Evolutionary conservation across 2,329 filamentous ascomycete species (phyloP), one percentile per base, ranked within the genome.

Genomic region (Alternaria angustiovoidea): DNA sequence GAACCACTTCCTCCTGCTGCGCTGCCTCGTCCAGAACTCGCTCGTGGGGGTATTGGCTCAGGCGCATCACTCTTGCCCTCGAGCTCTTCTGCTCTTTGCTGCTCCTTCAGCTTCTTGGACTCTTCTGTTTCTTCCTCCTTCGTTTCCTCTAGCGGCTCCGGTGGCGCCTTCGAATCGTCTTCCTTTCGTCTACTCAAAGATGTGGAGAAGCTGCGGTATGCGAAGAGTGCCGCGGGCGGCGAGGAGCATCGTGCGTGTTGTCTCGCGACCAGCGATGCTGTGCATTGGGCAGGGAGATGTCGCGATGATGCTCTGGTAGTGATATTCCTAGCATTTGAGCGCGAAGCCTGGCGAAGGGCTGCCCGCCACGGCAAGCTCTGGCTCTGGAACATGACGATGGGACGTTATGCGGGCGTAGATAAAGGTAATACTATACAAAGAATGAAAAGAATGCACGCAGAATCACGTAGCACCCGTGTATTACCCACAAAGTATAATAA

Each of bases 351-450:
- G 66, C 82, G 83, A 73, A 87, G 81, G 70, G 86, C 87, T 78
- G 82, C 81, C 81, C 88, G 86, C 88, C 88, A 90, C 80, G 87
- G 86, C 73, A 89, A 79, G 68, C 85, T 86, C 79, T 87, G 86
- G 73, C 86, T 84, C 81, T 87, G 87, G 77, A 88, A 83, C 88
- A 90, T 90, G 59, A 42, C 62, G 65, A 24, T 49, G 24, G n/a
- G 20, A 39, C 18, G 38, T 46, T 57, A 34, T 52, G 53, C 36
- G 38, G 46, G 48, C 58, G 60, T 53, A 59, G 39, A 54, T 43
- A 52, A 55, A 59, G 39, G 32, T 20, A 56, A 39, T 51, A 56
- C 39, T 56, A 55, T 51, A 56, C 57, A 59, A 52, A 48, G 47
- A 57, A 60, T 47, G 34, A 14, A 47, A 51, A 28, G 20, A 60